phyloP scores from a whole-genome alignment of 345 rosid genomes.

The Camelina hispida region DNA sequence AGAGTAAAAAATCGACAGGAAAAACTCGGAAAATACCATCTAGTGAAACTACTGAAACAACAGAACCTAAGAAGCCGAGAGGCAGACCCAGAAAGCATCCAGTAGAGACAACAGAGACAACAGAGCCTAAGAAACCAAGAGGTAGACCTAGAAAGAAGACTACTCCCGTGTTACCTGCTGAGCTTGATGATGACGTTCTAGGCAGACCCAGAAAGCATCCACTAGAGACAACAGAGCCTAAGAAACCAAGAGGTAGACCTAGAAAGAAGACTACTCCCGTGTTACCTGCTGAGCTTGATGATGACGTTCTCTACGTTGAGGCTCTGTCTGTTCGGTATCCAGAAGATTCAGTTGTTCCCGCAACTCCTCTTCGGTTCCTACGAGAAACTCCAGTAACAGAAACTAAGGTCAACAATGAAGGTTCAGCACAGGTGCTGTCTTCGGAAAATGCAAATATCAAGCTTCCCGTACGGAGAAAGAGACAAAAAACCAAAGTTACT shows the following conservation, averaged over 20 bases:
- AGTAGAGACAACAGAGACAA: constrained; percentile 19
- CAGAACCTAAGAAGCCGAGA: constrained; percentile 51
- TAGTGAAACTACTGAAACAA: constrained; percentile 25
- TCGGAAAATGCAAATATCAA: constrained; percentile 43
- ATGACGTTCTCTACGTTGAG: constrained; percentile 45
- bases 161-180: constrained; percentile 42
- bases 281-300: constrained; percentile 42
- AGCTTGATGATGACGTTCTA: constrained; percentile 44
- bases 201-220: constrained; percentile 62
- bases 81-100: constrained; percentile 64
- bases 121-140: constrained; percentile 43
- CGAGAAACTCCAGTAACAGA: constrained; percentile 43
- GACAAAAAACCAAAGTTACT: constrained; percentile 42
- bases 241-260: constrained; percentile 46
- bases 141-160: constrained; percentile 59
- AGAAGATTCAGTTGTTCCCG: constrained; percentile 51
- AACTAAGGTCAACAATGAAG: constrained; percentile 35
- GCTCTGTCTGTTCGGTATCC: constrained; percentile 58
- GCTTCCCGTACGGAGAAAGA: constrained; percentile 42
- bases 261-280: constrained; percentile 43
- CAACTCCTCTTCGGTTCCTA: constrained; percentile 42
- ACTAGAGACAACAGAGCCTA: constrained; percentile 36
- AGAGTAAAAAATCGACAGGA: constrained; percentile 38
- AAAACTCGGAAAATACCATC: constrained; percentile 28
- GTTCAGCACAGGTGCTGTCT: constrained; percentile 32